Base-by-base conservation (phyloP, 371 early-diverging fungal species). In the Quaeritorhiza haematococci region DNA sequence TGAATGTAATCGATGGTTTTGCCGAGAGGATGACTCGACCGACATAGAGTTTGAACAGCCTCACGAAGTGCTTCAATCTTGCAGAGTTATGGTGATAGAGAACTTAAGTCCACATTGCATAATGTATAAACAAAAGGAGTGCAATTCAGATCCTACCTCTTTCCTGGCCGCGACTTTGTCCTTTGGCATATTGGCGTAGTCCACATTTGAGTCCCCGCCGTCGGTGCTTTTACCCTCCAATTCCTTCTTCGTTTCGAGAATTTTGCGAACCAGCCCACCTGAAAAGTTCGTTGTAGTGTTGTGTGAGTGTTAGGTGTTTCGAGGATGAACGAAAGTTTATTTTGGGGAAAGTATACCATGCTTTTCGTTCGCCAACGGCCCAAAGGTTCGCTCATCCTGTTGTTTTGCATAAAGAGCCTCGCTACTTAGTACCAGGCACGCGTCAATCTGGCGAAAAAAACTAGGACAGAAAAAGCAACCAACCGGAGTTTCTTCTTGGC, bases 1-100 rank as follows among this genome's bases (percentile, higher is more conserved):
- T 76, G 77, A 58, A 79, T 56, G 60, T 79, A 79, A 46, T 79
- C 77, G 59, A 79, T 61, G 3, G 73, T 76, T 49, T 74, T 76
- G 35, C 75, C 75, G 5, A 79, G 66, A 23, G 79, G 79, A 51
- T 73, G 67, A 0, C 75, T 73, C 44, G 52, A 61, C 8, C 71
- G 63, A 29, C 73, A 75, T 41, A 79, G 60, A 7, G 57, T 28
- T 59, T 79, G 79, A 41, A 79, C 72, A 21, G 62, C 59, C 30
- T 63, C 66, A 17, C 72, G 66, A 15, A 79, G 58, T 0, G 51
- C 59, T 50, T 71, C 72, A 44, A 76, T 67, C 63, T 71, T 17
- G 7, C 38, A 38, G 10, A 38, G 38, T 38, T 10, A 38, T 10
- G 13, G 38, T 38, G 38, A 10, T 38, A 38, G n/a, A n/a, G 38